Conservation (phyloP, 768 basidiomycete genomes). For the Gymnopilus dilepis region DNA sequence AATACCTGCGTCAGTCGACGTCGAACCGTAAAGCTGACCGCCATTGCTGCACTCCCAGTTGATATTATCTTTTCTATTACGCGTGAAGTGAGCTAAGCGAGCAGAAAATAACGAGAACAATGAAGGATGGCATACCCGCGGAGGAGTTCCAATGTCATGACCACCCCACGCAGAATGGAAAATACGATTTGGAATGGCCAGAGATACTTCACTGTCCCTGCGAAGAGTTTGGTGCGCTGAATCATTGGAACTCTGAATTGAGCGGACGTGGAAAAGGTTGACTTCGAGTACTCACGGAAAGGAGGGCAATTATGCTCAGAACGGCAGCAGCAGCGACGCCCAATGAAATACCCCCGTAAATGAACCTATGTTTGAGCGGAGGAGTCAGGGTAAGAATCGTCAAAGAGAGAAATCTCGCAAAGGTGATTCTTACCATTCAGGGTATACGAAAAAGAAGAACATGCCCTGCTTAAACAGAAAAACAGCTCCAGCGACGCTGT, state of each 20-base stretch:
- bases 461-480: conserved; percentile 65
- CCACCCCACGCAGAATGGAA: conserved; percentile 63
- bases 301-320: conserved; percentile 62
- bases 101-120: background rate
- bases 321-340: conserved; percentile 54
- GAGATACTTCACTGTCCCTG: conserved; percentile 62
- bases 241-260: conserved; percentile 20
- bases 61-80: conserved; percentile 65
- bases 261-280: conserved; percentile 14
- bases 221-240: conserved; percentile 78
- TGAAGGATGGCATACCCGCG: conserved; percentile 53
- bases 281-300: conserved; percentile 53
- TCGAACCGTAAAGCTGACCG: conserved; percentile 61
- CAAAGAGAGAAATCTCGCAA: background rate
- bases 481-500: conserved; percentile 69
- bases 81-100: conserved; percentile 21
- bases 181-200: conserved; percentile 78
- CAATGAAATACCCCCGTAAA: conserved; percentile 71
- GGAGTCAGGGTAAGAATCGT: background rate
- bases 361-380: no score
- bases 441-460: conserved; percentile 67
- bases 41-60: conserved; percentile 77
- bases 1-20: conserved; percentile 42
- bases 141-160: conserved; percentile 76
- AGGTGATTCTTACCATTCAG: conserved; percentile 58